A percentile compares a stretch with the other conserved stretches of the same genome.
Conservation (phyloP, 2,329 filamentous ascomycete species). For the Allantophomopsis lycopodina region DNA sequence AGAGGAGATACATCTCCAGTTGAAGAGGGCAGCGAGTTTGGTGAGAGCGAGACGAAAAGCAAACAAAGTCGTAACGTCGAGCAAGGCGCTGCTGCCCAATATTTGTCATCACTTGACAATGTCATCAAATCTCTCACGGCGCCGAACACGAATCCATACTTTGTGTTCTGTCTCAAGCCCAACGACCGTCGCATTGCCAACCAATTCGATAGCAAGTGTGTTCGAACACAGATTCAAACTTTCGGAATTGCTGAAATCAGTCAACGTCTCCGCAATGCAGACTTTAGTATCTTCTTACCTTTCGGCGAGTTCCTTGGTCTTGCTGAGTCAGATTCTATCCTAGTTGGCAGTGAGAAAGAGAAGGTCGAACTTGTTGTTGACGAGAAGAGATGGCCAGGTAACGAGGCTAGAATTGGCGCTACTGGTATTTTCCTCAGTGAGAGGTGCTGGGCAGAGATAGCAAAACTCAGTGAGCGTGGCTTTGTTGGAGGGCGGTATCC, state of each 20-base stretch:
- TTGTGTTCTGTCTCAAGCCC: slow-evolving; percentile 92
- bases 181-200: slow-evolving; percentile 96
- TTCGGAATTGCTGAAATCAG: slow-evolving; percentile 96
- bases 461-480: slow-evolving; percentile 54
- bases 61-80: slow-evolving; percentile 34
- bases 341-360: slow-evolving; percentile 86
- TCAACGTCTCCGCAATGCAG: slow-evolving; percentile 78
- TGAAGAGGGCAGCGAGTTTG: slow-evolving; percentile 34
- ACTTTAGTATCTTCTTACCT: slow-evolving; percentile 90
- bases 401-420: slow-evolving; percentile 80
- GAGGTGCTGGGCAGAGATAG: slow-evolving; percentile 85
- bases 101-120: slow-evolving; percentile 76
- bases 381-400: slow-evolving; percentile 80
- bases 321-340: slow-evolving; percentile 67
- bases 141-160: slow-evolving; percentile 82
- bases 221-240: slow-evolving; percentile 85
- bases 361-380: slow-evolving; percentile 87
- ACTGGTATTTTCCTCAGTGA: slow-evolving; percentile 95
- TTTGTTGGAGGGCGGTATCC: slow-evolving; percentile 39
- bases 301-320: slow-evolving; percentile 92
- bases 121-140: slow-evolving; percentile 77
- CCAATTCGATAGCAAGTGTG: slow-evolving; percentile 98
- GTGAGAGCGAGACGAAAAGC: slow-evolving; percentile 22
- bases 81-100: slow-evolving; percentile 86
- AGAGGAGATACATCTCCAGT: slow-evolving; percentile 19